A percentile compares a stretch with the other conserved stretches of the same genome.
Evolutionary conservation across 192 early-diverging fungal species (phyloP).

Genomic region (Coemansia sp.): DNA sequence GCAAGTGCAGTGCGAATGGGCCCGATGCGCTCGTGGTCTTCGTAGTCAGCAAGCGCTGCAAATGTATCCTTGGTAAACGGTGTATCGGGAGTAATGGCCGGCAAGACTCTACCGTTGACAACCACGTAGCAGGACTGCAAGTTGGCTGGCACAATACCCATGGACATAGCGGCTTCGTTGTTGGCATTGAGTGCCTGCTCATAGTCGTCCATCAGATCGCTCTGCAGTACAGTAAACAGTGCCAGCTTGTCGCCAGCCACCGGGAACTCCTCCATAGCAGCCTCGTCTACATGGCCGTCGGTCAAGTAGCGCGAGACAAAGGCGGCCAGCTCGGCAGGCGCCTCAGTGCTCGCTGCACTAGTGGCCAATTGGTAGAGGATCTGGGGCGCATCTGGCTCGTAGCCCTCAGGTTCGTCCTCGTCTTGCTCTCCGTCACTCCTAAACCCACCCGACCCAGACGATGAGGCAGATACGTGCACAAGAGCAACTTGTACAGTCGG

Average conservation of each 20-base stretch:
- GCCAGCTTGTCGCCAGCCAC: slow-evolving; percentile 13
- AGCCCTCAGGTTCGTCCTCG: slow-evolving; percentile 16
- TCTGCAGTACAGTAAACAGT: neutral
- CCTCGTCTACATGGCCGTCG: neutral
- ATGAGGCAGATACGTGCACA: slow-evolving; percentile 16
- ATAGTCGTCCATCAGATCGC: slow-evolving; percentile 20
- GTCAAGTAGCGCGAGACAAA: slow-evolving; percentile 15
- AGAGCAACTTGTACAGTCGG: slow-evolving; percentile 36
- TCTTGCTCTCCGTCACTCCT: slow-evolving; percentile 28
- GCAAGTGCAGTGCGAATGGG: slow-evolving; percentile 27
- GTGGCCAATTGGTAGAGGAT: slow-evolving; percentile 30
- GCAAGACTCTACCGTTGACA: slow-evolving; percentile 67
- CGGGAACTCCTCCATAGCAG: neutral
- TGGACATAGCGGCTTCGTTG: neutral
- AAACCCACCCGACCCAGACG: neutral
- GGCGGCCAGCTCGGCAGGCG: slow-evolving; percentile 6
- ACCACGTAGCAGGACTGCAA: slow-evolving; percentile 43
- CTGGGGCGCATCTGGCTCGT: slow-evolving; percentile 38
- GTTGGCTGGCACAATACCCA: slow-evolving; percentile 20
- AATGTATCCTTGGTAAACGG: slow-evolving; percentile 63
- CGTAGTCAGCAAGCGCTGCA: slow-evolving; percentile 60
- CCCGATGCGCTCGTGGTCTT: slow-evolving; percentile 57
- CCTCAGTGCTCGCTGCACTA: neutral
- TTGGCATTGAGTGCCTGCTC: slow-evolving; percentile 30
- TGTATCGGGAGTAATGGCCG: slow-evolving; percentile 37